Evolutionary conservation across 768 basidiomycete species (phyloP).

Genomic region (Amanita inopinata): DNA sequence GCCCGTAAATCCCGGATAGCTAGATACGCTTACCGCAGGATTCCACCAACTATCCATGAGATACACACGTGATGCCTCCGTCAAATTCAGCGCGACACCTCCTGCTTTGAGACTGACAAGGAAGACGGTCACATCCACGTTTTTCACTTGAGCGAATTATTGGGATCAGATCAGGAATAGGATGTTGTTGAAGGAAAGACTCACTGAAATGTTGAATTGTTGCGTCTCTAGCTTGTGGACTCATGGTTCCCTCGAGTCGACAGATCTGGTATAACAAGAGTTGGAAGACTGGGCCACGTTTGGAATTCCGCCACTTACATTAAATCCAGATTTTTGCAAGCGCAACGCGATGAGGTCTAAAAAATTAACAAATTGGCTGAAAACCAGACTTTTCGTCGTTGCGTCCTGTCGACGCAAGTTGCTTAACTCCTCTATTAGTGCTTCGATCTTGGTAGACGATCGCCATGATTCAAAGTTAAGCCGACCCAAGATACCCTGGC

Average conservation of each 20-base stretch:
- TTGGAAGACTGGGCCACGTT: background rate
- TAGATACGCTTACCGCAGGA: conserved; percentile 57
- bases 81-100: conserved; percentile 84
- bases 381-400: conserved; percentile 94
- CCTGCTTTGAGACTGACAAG: conserved; percentile 94
- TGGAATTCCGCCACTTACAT: conserved; percentile 32
- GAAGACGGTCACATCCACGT: conserved; percentile 93
- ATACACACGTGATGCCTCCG: conserved; percentile 88
- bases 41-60: conserved; percentile 99
- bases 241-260: conserved; percentile 93
- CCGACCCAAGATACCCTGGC: conserved; percentile 91
- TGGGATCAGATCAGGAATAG: background rate
- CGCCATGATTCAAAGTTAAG: conserved; percentile 86
- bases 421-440: conserved; percentile 85
- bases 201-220: conserved; percentile 91
- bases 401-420: conserved; percentile 77
- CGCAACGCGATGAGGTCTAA: conserved; percentile 90
- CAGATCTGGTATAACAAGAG: conserved; percentile 50
- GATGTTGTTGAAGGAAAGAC: conserved; percentile 17
- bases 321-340: conserved; percentile 86
- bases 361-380: conserved; percentile 92
- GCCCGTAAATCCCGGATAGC: conserved; percentile 4
- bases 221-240: conserved; percentile 89
- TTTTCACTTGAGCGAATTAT: conserved; percentile 52
- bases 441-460: conserved; percentile 96